These are phyloP conservation scores for Yamadazyma jaroonii DNA, from an alignment of 1,139 yeast genomes.

Conservation along the genomic window DNA sequence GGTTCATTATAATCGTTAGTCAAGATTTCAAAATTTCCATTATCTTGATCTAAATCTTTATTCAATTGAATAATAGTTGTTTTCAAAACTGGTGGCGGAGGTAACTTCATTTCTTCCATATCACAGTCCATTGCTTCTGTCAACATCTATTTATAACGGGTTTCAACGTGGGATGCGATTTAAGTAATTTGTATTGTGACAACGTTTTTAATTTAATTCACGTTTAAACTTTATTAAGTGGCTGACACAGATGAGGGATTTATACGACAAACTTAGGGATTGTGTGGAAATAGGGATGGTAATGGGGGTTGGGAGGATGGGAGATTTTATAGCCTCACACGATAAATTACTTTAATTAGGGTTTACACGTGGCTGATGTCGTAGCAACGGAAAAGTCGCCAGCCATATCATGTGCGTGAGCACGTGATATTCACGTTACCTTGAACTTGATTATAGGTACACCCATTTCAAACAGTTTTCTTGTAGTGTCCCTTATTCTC, in stretches of 20 bases:
- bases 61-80: slow-evolving; percentile 63
- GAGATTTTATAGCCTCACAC: not conserved
- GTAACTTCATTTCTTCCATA: slow-evolving; percentile 25
- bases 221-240: not conserved
- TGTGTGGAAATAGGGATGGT: too few relatives aligned
- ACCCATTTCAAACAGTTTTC: too few relatives aligned
- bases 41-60: slow-evolving; percentile 41
- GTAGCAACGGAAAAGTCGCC: too few relatives aligned
- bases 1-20: slow-evolving; percentile 27
- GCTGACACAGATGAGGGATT: too few relatives aligned
- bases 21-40: slow-evolving; percentile 42
- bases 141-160: not conserved
- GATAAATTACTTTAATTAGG: slow-evolving; percentile 9
- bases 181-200: slow-evolving; percentile 5
- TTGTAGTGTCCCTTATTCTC: too few relatives aligned
- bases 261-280: too few relatives aligned
- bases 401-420: too few relatives aligned
- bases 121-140: not conserved
- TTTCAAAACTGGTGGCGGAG: slow-evolving; percentile 60
- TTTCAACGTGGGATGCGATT: slow-evolving; percentile 5
- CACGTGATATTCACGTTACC: too few relatives aligned
- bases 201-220: slow-evolving; percentile 3
- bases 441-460: too few relatives aligned
- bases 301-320: too few relatives aligned
- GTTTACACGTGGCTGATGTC: slow-evolving; percentile 17